Base-by-base conservation (phyloP, 345 rosid species). In the Lagerstroemia speciosa region DNA sequence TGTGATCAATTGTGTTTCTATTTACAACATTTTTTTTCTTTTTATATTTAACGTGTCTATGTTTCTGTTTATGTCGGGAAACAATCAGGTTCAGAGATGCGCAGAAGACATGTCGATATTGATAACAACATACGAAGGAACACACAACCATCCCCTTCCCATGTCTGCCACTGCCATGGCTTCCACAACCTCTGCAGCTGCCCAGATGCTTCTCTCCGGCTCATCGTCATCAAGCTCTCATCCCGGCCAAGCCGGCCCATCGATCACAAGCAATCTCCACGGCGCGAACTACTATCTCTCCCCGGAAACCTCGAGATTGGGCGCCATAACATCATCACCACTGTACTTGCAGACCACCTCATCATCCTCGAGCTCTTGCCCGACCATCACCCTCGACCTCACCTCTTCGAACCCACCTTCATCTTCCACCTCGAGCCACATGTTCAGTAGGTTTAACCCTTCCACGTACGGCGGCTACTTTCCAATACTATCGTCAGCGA, bases 111-210 rank as follows among this genome's bases (percentile, higher is more conserved):
- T 86, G 96, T 83, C 97, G 31, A 81, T 93, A 62, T 81, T 93
- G 67, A 84, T 84, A 74, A 87, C 97, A 64, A 90, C 98, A 57
- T 93, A 93, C 52, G 98, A 93, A 83, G 98, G 98, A 75, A 83
- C 82, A 48, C 98, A 93, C 79, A 93, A 86, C 83, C 98, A 93
- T 70, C 88, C 91, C 38, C 98, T 93, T 77, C 85, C 96, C 4
- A 65, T 85, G 60, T 79, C 98, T 16, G 98, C 98, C 46, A 91
- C 96, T 0, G 89, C 96, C n/a, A 90, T 93, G 97, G 97, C 97
- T 69, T 90, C 97, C 63, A 84, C 98, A 64, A 93, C 97, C 61
- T 86, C 94, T 1, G 96, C 97, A 1, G 98, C 98, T 0, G 98
- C 94, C 57, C 84, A 88, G 38, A 93, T 93, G 97, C 82, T 90